phyloP scores from a whole-genome alignment of 805 yeast species.

The Priceomyces fermenticarens region DNA sequence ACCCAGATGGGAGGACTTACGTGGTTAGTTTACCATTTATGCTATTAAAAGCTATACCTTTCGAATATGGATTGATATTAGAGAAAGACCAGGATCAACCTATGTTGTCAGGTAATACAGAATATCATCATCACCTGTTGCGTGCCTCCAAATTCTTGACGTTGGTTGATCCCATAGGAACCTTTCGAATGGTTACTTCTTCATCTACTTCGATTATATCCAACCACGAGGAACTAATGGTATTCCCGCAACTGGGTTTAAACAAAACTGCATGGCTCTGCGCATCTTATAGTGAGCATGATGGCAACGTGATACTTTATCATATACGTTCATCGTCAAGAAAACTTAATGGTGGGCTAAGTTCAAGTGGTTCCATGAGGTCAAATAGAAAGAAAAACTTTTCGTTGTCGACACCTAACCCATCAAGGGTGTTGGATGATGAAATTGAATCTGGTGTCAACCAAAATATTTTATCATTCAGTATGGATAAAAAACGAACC shows the following conservation, averaged over 20 bases:
- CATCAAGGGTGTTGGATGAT: conserved; percentile 41
- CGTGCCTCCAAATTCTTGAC: conserved; percentile 52
- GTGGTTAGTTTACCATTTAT: conserved; percentile 68
- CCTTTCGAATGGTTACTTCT: conserved; percentile 68
- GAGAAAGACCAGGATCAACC: conserved; percentile 42
- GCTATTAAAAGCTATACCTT: conserved; percentile 58
- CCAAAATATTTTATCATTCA: conserved; percentile 28
- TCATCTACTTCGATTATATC: conserved; percentile 67
- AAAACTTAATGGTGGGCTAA: conserved; percentile 6
- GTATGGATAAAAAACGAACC: conserved; percentile 42
- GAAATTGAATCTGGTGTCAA: conserved; percentile 20
- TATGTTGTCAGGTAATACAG: conserved; percentile 5
- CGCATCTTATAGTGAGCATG: conserved; percentile 52
- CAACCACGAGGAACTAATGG: conserved; percentile 51
- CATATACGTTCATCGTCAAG: conserved; percentile 45
- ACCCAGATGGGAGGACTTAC: conserved; percentile 55
- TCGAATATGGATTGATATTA: conserved; percentile 64
- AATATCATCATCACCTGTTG: conserved; percentile 18
- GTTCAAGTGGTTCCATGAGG: conserved; percentile 7
- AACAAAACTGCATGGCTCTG: conserved; percentile 41
- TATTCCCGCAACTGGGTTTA: conserved; percentile 46
- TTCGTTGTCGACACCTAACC: conserved; percentile 38
- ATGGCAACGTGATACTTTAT: conserved; percentile 48
- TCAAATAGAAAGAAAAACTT: conserved; percentile 24
- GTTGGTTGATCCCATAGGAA: conserved; percentile 69